phyloP scores from a whole-genome alignment of 1,284 basidiomycete species.

The Fomitopsis schrenkii region DNA sequence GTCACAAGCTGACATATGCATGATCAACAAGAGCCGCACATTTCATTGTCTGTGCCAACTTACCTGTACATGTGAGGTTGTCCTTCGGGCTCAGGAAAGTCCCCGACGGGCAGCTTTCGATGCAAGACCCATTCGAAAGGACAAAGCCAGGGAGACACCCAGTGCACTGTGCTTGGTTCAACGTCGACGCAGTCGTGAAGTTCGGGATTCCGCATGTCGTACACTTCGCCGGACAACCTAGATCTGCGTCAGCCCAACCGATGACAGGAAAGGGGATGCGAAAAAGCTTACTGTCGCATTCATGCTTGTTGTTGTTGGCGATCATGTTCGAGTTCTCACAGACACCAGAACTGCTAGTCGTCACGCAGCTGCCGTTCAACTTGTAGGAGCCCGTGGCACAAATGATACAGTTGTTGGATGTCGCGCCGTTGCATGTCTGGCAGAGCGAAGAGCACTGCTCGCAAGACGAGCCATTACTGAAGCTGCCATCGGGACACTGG shows the following conservation, averaged over 20 bases:
- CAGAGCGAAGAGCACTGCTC: slow-evolving; percentile 60
- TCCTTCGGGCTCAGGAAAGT: slow-evolving; percentile 70
- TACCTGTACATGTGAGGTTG: slow-evolving; percentile 65
- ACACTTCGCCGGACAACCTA: slow-evolving; percentile 77
- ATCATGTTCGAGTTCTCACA: slow-evolving; percentile 67
- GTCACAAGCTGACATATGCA: slow-evolving; percentile 53
- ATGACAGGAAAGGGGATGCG: neutral
- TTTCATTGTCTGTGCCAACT: slow-evolving; percentile 3
- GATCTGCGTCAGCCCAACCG: neutral
- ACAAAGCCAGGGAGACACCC: slow-evolving; percentile 73
- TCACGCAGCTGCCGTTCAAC: slow-evolving; percentile 65
- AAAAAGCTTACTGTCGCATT: slow-evolving; percentile 67
- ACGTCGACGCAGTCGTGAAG: slow-evolving; percentile 64
- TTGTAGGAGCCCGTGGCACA: slow-evolving; percentile 58
- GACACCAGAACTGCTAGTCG: slow-evolving; percentile 60
- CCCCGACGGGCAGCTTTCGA: slow-evolving; percentile 63
- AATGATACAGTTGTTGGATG: slow-evolving; percentile 65
- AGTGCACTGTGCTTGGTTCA: slow-evolving; percentile 66
- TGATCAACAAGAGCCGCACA: slow-evolving; percentile 4
- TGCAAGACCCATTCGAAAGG: slow-evolving; percentile 63
- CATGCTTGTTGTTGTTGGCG: slow-evolving; percentile 75
- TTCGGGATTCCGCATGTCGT: slow-evolving; percentile 68
- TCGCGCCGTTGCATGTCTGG: slow-evolving; percentile 63
- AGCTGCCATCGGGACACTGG: slow-evolving; percentile 62
- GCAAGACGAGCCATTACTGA: slow-evolving; percentile 55